Percentiles rank a stretch among this genome's conserved stretches.
phyloP scores from a whole-genome alignment of 108 stramenopile species.

The Cylindrotheca closterium region DNA sequence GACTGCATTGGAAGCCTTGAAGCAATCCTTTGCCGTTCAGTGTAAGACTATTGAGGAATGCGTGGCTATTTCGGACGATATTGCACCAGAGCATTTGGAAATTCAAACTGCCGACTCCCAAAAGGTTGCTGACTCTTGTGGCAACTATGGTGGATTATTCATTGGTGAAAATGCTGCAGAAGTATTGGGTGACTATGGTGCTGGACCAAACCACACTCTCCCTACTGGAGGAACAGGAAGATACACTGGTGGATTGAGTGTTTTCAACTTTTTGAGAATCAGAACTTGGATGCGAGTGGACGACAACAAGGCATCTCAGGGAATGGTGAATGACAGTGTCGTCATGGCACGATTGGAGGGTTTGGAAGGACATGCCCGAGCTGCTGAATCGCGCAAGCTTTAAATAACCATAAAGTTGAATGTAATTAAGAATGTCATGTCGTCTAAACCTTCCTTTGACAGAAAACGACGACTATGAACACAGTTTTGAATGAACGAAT shows the following conservation, averaged over 20 bases:
- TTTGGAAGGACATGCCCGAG: slow-evolving; percentile 96
- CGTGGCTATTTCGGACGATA: slow-evolving; percentile 76
- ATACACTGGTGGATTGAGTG: slow-evolving; percentile 96
- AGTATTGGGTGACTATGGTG: slow-evolving; percentile 98
- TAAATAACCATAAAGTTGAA: slow-evolving; percentile 2
- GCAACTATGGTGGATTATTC: slow-evolving; percentile 96
- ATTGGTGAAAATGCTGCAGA: slow-evolving; percentile 94
- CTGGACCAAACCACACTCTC: slow-evolving; percentile 98
- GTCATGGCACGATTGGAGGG: slow-evolving; percentile 97
- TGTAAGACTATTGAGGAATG: slow-evolving; percentile 86
- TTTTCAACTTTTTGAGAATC: slow-evolving; percentile 97
- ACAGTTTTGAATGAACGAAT: too few relatives aligned
- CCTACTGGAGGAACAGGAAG: slow-evolving; percentile 97
- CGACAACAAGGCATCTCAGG: slow-evolving; percentile 60
- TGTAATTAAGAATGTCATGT: too few relatives aligned
- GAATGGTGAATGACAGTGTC: slow-evolving; percentile 90
- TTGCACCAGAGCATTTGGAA: slow-evolving; percentile 98
- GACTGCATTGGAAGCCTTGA: slow-evolving; percentile 81
- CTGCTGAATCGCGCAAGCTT: slow-evolving; percentile 85
- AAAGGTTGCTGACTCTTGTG: slow-evolving; percentile 68
- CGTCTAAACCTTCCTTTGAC: too few relatives aligned
- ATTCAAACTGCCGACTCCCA: slow-evolving; percentile 87
- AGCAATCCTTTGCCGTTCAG: slow-evolving; percentile 80
- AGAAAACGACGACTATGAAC: too few relatives aligned
- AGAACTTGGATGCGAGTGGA: slow-evolving; percentile 96